phyloP scores from a whole-genome alignment of 2,329 filamentous ascomycete genomes.

The Diaporthe sp. region DNA sequence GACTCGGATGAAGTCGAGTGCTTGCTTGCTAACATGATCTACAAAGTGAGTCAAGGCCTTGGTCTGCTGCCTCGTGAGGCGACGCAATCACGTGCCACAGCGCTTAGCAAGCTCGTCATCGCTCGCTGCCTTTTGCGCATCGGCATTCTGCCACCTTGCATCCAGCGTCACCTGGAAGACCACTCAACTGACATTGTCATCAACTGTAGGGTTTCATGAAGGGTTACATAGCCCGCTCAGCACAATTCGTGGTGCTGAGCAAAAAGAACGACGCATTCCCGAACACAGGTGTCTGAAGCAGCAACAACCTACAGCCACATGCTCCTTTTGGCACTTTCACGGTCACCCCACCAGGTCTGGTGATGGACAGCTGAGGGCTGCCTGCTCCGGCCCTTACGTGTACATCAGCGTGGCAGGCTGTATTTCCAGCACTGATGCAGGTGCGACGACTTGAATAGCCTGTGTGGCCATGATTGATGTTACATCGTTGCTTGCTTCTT shows the following conservation, averaged over 20 bases:
- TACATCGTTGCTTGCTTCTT: background rate
- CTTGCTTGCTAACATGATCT: slow-evolving; percentile 94
- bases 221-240: slow-evolving; percentile 94
- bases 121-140: background rate
- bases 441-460: background rate
- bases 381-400: background rate
- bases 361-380: background rate
- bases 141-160: background rate
- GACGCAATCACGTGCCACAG: background rate
- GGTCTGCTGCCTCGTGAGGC: background rate
- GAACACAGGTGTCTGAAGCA: slow-evolving; percentile 79
- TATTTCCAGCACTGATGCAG: background rate
- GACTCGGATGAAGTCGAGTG: slow-evolving; percentile 97
- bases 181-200: slow-evolving; percentile 46
- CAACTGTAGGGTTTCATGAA: slow-evolving; percentile 88
- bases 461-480: background rate
- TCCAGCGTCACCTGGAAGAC: slow-evolving; percentile 18
- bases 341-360: background rate
- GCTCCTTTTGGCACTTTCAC: background rate
- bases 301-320: background rate
- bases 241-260: slow-evolving; percentile 90
- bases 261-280: slow-evolving; percentile 97
- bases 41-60: slow-evolving; percentile 76
- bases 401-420: background rate
- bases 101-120: background rate